phyloP scores from a whole-genome alignment of 2,329 filamentous ascomycete species.

The Aphanoascus verrucosus region DNA sequence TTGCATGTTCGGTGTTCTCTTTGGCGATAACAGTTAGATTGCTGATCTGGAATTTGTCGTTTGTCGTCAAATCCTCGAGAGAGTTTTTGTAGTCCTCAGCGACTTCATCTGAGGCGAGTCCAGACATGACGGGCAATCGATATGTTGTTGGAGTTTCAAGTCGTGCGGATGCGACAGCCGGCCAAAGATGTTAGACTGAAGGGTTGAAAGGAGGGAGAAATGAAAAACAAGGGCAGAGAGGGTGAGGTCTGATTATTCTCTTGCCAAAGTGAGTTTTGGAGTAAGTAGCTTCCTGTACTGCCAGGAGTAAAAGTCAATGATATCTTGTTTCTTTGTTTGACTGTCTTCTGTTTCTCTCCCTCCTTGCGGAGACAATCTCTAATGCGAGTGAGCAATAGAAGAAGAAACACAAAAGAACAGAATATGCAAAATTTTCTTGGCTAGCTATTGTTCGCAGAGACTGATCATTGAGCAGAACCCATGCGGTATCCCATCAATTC shows the following conservation, averaged over 20 bases:
- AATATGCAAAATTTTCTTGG: slow-evolving; percentile 28
- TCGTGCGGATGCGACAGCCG: slow-evolving; percentile 2
- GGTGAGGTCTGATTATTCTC: slow-evolving; percentile 7
- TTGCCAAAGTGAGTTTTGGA: slow-evolving; percentile 4
- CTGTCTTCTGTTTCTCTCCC: slow-evolving; percentile 16
- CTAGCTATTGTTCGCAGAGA: slow-evolving; percentile 36
- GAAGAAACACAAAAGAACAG: slow-evolving; percentile 20
- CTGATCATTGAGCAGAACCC: slow-evolving; percentile 26
- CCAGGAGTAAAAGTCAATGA: slow-evolving; percentile 14
- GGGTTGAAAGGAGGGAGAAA: slow-evolving; percentile 3
- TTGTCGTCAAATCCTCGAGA: slow-evolving; percentile 79
- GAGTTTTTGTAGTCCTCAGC: slow-evolving; percentile 91
- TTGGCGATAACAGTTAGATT: slow-evolving; percentile 95
- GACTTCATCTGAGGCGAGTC: slow-evolving; percentile 63
- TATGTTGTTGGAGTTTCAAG: slow-evolving; percentile 10
- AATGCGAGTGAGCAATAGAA: slow-evolving; percentile 14
- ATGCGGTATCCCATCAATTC: slow-evolving; percentile 23
- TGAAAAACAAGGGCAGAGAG: slow-evolving; percentile 12
- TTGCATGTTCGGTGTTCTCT: slow-evolving; percentile 91
- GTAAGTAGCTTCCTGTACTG: slow-evolving; percentile 10
- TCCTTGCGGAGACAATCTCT: slow-evolving; percentile 16
- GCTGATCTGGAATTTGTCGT: slow-evolving; percentile 90
- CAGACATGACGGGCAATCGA: slow-evolving; percentile 49
- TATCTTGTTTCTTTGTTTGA: slow-evolving; percentile 18
- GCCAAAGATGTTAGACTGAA: slow-evolving; percentile 5